A percentile compares a stretch with the other conserved stretches of the same genome.
phyloP scores from a whole-genome alignment of 1,139 yeast species.

The Diutina siamensis region DNA sequence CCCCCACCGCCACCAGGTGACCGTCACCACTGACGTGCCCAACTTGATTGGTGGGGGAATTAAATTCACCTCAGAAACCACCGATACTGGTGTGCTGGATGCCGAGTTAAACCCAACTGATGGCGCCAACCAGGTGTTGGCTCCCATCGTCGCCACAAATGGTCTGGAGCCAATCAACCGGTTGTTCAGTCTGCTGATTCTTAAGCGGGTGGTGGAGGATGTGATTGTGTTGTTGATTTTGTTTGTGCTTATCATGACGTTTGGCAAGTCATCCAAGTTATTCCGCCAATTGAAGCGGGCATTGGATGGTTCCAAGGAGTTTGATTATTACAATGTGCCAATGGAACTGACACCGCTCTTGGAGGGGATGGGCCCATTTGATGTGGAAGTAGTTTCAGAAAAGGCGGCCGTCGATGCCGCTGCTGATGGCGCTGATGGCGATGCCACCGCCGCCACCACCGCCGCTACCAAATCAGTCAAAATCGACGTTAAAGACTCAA shows the following conservation, averaged over 20 bases:
- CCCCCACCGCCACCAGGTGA: neutral
- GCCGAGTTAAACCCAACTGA: neutral
- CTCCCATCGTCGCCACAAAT: neutral
- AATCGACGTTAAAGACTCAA: too few species aligned
- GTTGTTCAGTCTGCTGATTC: slow-evolving; percentile 8
- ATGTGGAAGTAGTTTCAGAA: neutral
- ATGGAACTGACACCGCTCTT: neutral
- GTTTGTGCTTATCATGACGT: slow-evolving; percentile 19
- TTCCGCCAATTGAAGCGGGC: slow-evolving; percentile 7
- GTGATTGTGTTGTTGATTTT: slow-evolving; percentile 28
- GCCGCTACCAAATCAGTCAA: neutral
- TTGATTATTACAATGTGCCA: neutral
- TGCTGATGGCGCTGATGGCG: too few species aligned
- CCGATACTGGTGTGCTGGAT: neutral
- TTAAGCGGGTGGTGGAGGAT: slow-evolving; percentile 36
- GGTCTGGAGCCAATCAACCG: neutral
- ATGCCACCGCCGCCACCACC: neutral
- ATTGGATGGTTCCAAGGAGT: slow-evolving; percentile 5
- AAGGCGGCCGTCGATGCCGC: neutral
- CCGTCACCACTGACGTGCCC: neutral
- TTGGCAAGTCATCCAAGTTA: slow-evolving; percentile 8
- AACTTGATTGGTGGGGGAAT: slow-evolving; percentile 4
- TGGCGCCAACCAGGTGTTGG: neutral
- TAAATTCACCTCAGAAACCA: neutral
- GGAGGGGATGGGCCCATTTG: slow-evolving; percentile 4